A percentile compares a stretch with the other conserved stretches of the same genome.
phyloP scores from a whole-genome alignment of 345 rosid species.

The Lepidium sativum region DNA sequence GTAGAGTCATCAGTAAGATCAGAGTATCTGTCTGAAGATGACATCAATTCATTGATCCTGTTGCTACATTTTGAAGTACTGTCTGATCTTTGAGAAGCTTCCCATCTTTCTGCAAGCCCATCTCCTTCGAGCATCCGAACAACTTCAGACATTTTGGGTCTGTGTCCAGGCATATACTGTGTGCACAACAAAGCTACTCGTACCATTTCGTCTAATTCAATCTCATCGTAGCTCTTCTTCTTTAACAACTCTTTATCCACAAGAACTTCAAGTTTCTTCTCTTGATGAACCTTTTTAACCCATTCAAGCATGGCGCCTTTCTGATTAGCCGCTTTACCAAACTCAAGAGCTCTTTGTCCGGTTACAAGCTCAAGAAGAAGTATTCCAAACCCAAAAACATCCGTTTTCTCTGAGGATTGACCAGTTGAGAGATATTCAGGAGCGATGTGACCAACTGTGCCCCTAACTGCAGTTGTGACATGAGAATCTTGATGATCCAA shows the following conservation, averaged over 20 bases:
- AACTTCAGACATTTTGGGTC: slow-evolving; percentile 96
- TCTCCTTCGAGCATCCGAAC: slow-evolving; percentile 99
- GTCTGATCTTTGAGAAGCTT: slow-evolving; percentile 84
- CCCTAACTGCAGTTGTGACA: slow-evolving; percentile 35
- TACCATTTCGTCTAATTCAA: slow-evolving; percentile 92
- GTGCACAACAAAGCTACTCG: slow-evolving; percentile 88
- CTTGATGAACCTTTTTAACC: slow-evolving; percentile 80
- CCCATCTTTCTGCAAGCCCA: slow-evolving; percentile 97
- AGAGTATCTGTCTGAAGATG: slow-evolving; percentile 84
- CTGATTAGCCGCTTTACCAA: slow-evolving; percentile 30
- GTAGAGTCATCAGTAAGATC: slow-evolving; percentile 96
- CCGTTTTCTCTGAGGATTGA: slow-evolving; percentile 34
- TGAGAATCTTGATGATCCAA: slow-evolving; percentile 31
- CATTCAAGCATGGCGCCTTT: slow-evolving; percentile 37
- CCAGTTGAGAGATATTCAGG: slow-evolving; percentile 38
- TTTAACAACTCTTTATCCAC: slow-evolving; percentile 72
- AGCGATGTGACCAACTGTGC: slow-evolving; percentile 35
- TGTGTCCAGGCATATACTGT: slow-evolving; percentile 76
- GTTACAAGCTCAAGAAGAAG: slow-evolving; percentile 36
- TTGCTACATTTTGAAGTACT: slow-evolving; percentile 36
- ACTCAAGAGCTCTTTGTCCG: slow-evolving; percentile 30
- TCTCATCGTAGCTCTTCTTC: slow-evolving; percentile 63
- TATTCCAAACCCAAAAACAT: slow-evolving; percentile 34
- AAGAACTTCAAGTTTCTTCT: slow-evolving; percentile 78
- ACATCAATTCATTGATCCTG: slow-evolving; percentile 57